Conservation (phyloP, 176 grass and related monocot species). For the Eleusine indica region DNA sequence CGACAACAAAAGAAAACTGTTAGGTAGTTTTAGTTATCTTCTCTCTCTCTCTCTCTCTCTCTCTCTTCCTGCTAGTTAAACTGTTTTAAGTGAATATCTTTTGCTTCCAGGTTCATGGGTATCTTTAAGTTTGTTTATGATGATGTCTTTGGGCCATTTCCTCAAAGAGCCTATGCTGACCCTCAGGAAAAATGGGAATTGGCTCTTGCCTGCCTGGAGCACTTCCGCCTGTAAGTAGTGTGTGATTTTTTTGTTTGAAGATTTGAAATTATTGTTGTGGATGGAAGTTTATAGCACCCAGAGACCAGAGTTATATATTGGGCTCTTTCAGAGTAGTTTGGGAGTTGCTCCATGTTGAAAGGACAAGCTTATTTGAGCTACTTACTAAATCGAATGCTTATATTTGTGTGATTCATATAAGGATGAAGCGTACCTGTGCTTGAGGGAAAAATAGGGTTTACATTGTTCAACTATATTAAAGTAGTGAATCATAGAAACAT, state of each 20-base stretch:
- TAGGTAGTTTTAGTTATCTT: not conserved
- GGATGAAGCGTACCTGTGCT: not conserved
- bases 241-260: constrained; percentile 18
- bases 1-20: not conserved
- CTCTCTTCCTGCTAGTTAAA: constrained; percentile 23
- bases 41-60: constrained; percentile 3
- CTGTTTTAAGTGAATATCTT: constrained; percentile 1
- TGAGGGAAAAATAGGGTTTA: not conserved
- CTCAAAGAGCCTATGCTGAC: constrained; percentile 88
- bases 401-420: not conserved
- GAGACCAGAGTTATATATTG: not conserved
- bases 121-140: constrained; percentile 98
- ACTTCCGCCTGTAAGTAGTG: constrained; percentile 81
- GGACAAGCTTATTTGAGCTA: not conserved
- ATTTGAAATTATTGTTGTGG: not conserved
- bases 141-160: constrained; percentile 92
- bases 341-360: not conserved
- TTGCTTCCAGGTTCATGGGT: constrained; percentile 69
- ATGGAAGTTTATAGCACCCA: not conserved
- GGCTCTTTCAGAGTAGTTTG: not conserved
- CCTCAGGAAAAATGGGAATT: constrained; percentile 93
- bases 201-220: constrained; percentile 86
- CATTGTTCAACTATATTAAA: not conserved
- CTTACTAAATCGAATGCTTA: not conserved
- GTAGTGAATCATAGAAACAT: not conserved